Base-by-base conservation (phyloP, 108 stramenopile genomes). In the Pseudonitzschia multistriata region DNA sequence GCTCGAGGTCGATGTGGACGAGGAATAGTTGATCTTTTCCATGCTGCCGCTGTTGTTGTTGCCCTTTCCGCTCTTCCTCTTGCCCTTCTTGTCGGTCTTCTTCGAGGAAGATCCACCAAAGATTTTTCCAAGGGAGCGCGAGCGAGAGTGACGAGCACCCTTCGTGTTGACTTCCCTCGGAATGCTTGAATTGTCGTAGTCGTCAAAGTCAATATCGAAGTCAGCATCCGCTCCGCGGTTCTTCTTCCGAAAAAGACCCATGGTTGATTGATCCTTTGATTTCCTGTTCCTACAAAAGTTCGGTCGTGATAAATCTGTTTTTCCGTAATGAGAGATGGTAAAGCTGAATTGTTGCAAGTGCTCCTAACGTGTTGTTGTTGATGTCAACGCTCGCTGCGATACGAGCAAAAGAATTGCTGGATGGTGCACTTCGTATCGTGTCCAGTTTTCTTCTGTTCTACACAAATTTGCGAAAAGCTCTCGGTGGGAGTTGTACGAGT, bases 171-270 rank as follows among this genome's bases (percentile, higher is more conserved):
- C 40, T 40, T 62, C 62, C 7, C 34, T 62, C 13, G 36, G 39
- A 37, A 62, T 37, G 31, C 40, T 42, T 4, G 25, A 30, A 27
- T 35, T 42, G 31, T 62, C 62, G 31, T 62, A 30, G 40, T 27
- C 34, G 14, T 62, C 62, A 5, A 31, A 30, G 36, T 62, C 62
- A 11, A 35, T 6, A 27, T 17, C 30, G 31, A 27, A 3, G 28
- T 31, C 60, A 62, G 7, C 24, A n/a, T 62, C 62, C 39, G 14
- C 34, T n/a, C 36, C 24, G 31, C 29, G 29, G 3, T 28, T 22
- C 27, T 55, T 30, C 27, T 55, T 30, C 14, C 54, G 29, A 25
- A 55, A 30, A 25, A 55, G 29, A 55, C 54, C 54, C 54, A 55
- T 55, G 29, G 24, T 55, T 24, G 42, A 2, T 45, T 37, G 37